Base-by-base conservation (phyloP, 345 rosid species). In the Citrus maxima region DNA sequence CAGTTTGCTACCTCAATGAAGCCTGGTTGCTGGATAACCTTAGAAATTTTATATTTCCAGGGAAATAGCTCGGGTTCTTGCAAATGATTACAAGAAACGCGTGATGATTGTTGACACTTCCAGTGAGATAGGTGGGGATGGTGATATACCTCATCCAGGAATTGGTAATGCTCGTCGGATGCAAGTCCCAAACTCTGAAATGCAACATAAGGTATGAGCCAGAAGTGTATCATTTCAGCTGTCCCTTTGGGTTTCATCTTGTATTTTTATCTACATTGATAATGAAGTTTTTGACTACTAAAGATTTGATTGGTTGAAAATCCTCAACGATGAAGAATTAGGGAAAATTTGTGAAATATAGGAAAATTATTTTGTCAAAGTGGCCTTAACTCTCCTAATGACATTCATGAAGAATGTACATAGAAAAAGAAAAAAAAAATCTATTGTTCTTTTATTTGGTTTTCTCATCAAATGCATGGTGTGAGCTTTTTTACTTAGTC, bases 101-200 rank as follows among this genome's bases (percentile, higher is more conserved):
- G 98, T 95, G 28, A 92, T 93, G 97, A 93, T 95, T 79, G 98
- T 95, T 84, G 98, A 95, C 68, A 93, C 98, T 68, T 93, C 97
- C 35, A 95, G 90, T 83, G 98, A 95, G 92, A 95, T 95, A 30
- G 98, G 98, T 81, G 98, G 98, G 58, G 97, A 95, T 90, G 98
- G 98, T 68, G 98, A 95, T 88, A 93, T 95, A 80, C 98, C 98
- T 60, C 98, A 95, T 88, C 89, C 93, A 46, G 97, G 98, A 78
- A 95, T 95, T 12, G 98, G 98, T 59, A 88, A 88, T 84, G 97
- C 98, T 81, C 91, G 98, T 46, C 87, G 98, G 83, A 92, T 95
- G 98, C 98, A 95, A 87, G 98, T 95, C n/a, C 93, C 92, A 37
- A 81, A 91, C 83, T 86, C 89, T 83, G 92, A 92, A 66, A 85